Conservation (phyloP, 1,139 yeast species). For the Kluyveromyces marxianus region DNA sequence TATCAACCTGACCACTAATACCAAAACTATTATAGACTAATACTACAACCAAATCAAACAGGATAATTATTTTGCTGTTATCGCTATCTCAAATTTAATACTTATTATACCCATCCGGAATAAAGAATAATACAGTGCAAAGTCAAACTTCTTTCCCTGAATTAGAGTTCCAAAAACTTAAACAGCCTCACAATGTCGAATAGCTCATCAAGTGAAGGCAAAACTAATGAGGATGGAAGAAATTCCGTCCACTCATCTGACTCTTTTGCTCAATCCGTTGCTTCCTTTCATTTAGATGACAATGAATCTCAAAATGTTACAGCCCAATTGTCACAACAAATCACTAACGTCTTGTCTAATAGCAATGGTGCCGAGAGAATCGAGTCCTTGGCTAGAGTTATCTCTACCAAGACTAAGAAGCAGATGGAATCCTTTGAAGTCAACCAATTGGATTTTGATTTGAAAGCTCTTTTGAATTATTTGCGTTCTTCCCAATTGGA, state of each 20-base stretch:
- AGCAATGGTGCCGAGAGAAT: conserved; percentile 32
- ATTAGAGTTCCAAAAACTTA: background rate
- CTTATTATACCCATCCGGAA: background rate
- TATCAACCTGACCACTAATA: too few species aligned
- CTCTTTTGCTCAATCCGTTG: conserved; percentile 20
- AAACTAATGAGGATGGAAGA: conserved; percentile 1
- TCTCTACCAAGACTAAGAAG: conserved; percentile 36
- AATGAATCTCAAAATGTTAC: conserved; percentile 23
- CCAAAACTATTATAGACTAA: too few species aligned
- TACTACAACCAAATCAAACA: too few species aligned
- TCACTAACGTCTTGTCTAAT: conserved; percentile 26
- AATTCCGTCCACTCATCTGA: conserved; percentile 6
- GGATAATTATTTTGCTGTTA: too few species aligned
- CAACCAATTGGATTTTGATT: conserved; percentile 36
- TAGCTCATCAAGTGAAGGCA: background rate
- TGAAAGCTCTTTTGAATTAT: conserved; percentile 35
- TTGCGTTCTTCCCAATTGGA: conserved; percentile 31
- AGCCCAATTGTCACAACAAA: conserved; percentile 27
- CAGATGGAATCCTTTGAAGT: conserved; percentile 34
- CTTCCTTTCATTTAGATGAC: conserved; percentile 14
- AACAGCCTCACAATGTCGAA: background rate
- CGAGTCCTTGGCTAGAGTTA: conserved; percentile 36
- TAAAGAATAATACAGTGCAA: background rate
- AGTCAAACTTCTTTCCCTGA: too few species aligned
- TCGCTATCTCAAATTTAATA: too few species aligned